Base-by-base conservation (phyloP, 495 filamentous ascomycete species). In the Neurospora tetrasperma region DNA sequence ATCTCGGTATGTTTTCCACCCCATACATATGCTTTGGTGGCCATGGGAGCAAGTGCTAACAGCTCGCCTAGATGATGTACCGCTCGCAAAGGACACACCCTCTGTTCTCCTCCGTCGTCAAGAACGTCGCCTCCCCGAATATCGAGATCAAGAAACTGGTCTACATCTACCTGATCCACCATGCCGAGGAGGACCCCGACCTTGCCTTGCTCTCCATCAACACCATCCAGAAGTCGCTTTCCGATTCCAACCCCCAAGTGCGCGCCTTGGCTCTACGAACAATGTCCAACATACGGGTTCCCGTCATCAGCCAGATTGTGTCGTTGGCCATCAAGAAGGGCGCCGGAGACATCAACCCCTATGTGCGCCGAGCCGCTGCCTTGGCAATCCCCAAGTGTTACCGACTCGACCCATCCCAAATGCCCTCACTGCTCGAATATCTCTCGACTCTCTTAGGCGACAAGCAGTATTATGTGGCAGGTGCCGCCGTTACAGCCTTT, bases 251-350 rank as follows among this genome's bases (percentile, higher is more conserved):
- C 79, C 93, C 95, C 7, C 91, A 96, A 78, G 89, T 97, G 6
- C 89, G 96, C 72, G 93, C 94, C 16, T 90, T 98, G 82, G 96
- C 96, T 4, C 87, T 99, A 71, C 90, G 92, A 35, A 94, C 94
- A 74, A 98, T 99, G 94, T 95, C 94, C 8, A 94, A 94, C 5
- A 98, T 99, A 71, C 86, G 93, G 10, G 96, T 99, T 1, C 96
- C 96, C 3, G 96, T 97, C n/a, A 98, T 99, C 82, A 95, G 92
- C 71, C 96, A 98, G 82, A 98, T 99, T 75, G 96, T 99, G n/a
- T 94, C 91, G 3, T 83, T 99, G 62, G 96, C 92, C 1, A 97
- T 99, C 80, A 96, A 97, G 79, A 90, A 93, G 74, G 96, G 96
- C 2, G 89, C 90, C 31, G 93, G 89, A 16, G 96, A 99, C 76